phyloP scores from a whole-genome alignment of 371 early-diverging fungal species.

The Rhizomucor miehei region DNA sequence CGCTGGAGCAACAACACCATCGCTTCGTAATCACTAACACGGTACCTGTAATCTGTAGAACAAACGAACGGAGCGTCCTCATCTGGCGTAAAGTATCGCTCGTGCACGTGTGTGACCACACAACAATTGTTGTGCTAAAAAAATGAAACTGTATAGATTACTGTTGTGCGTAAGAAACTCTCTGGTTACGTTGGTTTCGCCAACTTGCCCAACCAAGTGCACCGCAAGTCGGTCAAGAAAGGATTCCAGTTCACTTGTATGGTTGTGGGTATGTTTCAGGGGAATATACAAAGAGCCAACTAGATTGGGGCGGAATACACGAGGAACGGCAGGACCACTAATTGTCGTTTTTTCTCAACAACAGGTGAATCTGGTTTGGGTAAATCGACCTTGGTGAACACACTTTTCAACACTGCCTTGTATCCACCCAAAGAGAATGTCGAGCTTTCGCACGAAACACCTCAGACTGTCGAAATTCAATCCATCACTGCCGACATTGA shows the following conservation, averaged over 20 bases:
- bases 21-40: slow-evolving; percentile 16
- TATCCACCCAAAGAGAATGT: slow-evolving; percentile 85
- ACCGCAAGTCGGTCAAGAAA: slow-evolving; percentile 96
- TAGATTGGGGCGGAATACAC: no score
- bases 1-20: slow-evolving; percentile 18
- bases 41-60: background rate
- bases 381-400: slow-evolving; percentile 99
- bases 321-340: background rate
- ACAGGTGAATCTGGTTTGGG: slow-evolving; percentile 97
- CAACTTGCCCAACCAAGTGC: slow-evolving; percentile 98
- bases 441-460: slow-evolving; percentile 79
- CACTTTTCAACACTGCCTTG: slow-evolving; percentile 93
- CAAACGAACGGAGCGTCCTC: slow-evolving; percentile 13
- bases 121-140: no score
- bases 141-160: slow-evolving; percentile 24
- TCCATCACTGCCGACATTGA: slow-evolving; percentile 87
- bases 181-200: slow-evolving; percentile 97
- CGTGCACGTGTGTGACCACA: no score
- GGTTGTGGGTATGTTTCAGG: slow-evolving; percentile 83
- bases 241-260: slow-evolving; percentile 99
- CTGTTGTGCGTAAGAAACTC: slow-evolving; percentile 72
- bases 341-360: slow-evolving; percentile 5
- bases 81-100: slow-evolving; percentile 28
- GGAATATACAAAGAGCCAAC: background rate
- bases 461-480: slow-evolving; percentile 93